Base-by-base conservation (phyloP, 768 basidiomycete genomes). In the Boletus patriciae region DNA sequence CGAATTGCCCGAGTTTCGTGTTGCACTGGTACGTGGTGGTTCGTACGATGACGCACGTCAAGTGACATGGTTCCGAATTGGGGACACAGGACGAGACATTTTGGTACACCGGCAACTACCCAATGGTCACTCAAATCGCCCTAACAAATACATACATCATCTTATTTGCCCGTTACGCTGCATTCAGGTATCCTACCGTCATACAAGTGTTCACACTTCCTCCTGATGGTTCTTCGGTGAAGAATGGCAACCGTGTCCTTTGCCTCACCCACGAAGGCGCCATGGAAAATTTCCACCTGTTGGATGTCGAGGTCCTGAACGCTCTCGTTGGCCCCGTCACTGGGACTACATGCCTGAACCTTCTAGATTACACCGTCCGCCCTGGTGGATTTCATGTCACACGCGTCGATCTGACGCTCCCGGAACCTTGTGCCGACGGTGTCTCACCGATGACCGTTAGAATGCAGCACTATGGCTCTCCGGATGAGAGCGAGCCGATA, bases 1-100 rank as follows among this genome's bases (percentile, higher is more conserved):
- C 27, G 2, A 9, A 3, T 0, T 46, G 4, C 54, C 40, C 8
- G 1, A 5, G 0, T 11, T 10, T 2, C 4, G 2, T 2, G 1
- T n/a, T 27, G 56, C 29, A 18, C 23, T 38, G 46, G 45, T 40
- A 38, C 11, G 54, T 44, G 19, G 2, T 23, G 19, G 8, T 9
- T 36, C 25, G 13, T 41, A 18, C 21, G 80, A 38, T 11, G 23
- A 43, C 9, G 13, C 37, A 16, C 6, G 7, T 18, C 1, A 6
- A 48, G 33, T 48, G 12, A 46, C 25, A 7, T 16, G n/a, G 12
- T 57, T 31, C n/a, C 31, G 29, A 29, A 16, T 19, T 40, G 34
- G 15, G 33, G 8, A 21, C 10, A 31, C 15, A 51, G 50, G 29
- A 18, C 16, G 19, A 21, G 33, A 44, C 29, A 7, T 29, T 6